Conservation (phyloP, 495 filamentous ascomycete species). For the Trichocladium antarcticum region DNA sequence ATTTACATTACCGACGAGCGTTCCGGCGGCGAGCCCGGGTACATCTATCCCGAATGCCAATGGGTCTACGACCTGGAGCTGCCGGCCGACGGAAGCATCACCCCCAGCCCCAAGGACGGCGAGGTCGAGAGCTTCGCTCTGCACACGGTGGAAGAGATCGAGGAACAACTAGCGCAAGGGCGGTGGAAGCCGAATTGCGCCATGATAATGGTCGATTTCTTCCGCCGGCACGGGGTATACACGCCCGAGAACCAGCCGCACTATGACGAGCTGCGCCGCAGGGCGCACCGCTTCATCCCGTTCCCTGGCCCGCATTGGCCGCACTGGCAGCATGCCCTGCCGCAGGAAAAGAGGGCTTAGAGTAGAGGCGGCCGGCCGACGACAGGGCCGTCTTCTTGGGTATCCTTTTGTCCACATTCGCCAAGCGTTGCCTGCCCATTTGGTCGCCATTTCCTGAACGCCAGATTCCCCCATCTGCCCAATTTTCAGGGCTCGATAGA, state of each 20-base stretch:
- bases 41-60: conserved; percentile 84
- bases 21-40: conserved; percentile 75
- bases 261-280: conserved; percentile 62
- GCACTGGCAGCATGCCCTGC: conserved; percentile 7
- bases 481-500: neutral
- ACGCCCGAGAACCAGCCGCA: conserved; percentile 72
- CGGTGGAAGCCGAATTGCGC: conserved; percentile 94
- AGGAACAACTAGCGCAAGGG: conserved; percentile 54
- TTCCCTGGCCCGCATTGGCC: conserved; percentile 58
- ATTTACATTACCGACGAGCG: conserved; percentile 66
- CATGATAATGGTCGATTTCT: conserved; percentile 76
- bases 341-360: neutral
- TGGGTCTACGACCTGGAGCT: conserved; percentile 88
- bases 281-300: conserved; percentile 68
- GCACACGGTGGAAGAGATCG: conserved; percentile 60
- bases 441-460: conserved; percentile 11
- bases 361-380: conserved; percentile 1
- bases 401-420: conserved; percentile 18
- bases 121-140: conserved; percentile 84
- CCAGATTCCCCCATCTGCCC: conserved; percentile 3
- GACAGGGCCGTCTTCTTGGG: conserved; percentile 13
- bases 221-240: conserved; percentile 73
- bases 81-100: conserved; percentile 42
- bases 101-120: conserved; percentile 65
- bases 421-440: neutral